phyloP scores from a whole-genome alignment of 1,284 basidiomycete genomes.

The Melampsora americana region DNA sequence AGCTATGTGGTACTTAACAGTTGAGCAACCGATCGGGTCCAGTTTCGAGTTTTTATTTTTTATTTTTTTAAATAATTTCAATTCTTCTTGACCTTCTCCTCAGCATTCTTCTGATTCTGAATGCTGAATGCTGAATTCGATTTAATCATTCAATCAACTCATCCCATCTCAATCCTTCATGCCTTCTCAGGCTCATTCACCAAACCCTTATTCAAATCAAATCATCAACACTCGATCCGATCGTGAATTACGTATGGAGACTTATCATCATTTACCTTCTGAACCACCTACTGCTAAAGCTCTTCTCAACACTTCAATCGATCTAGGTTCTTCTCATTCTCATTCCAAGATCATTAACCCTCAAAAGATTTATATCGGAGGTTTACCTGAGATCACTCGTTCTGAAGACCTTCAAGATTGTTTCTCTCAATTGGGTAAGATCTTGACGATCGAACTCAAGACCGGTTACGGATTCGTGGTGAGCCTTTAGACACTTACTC shows the following conservation, averaged over 20 bases:
- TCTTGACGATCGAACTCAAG: slow-evolving; percentile 74
- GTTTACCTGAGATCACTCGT: slow-evolving; percentile 75
- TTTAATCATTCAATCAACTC: too few relatives aligned
- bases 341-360: slow-evolving; percentile 58
- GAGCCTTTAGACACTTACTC: slow-evolving; percentile 31
- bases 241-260: too few relatives aligned
- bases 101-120: too few relatives aligned
- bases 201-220: not conserved
- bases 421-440: slow-evolving; percentile 75
- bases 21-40: too few relatives aligned
- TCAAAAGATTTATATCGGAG: slow-evolving; percentile 83
- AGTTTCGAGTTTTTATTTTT: too few relatives aligned
- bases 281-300: not conserved
- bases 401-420: slow-evolving; percentile 75
- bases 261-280: not conserved
- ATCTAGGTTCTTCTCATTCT: not conserved
- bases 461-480: slow-evolving; percentile 57
- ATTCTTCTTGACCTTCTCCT: too few relatives aligned
- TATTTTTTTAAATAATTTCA: too few relatives aligned
- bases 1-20: too few relatives aligned
- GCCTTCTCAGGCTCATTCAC: too few relatives aligned
- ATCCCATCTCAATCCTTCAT: too few relatives aligned
- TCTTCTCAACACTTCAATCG: not conserved
- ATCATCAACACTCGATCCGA: not conserved
- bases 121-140: too few relatives aligned